Percentiles rank a stretch among this genome's conserved stretches.
Evolutionary conservation across 139 green algal species (phyloP).

Genomic region (Volvox africanus): DNA sequence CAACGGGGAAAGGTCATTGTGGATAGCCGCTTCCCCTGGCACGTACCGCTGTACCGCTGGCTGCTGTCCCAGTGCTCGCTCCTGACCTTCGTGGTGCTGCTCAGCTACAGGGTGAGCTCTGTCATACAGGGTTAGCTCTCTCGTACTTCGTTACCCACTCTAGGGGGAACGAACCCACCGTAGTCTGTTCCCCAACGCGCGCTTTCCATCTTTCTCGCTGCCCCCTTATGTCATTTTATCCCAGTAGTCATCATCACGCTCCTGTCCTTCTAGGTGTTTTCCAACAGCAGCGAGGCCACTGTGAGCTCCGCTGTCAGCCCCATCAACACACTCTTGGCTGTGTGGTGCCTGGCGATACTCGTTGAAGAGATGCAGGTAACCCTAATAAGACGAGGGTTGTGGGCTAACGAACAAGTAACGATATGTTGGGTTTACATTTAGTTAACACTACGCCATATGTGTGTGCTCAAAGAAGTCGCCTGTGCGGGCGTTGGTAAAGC

Average conservation of each 20-base stretch:
- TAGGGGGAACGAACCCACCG: background rate
- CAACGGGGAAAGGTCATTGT: constrained; percentile 22
- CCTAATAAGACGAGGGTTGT: too few species aligned
- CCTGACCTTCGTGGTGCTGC: constrained; percentile 4
- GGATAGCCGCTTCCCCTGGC: constrained; percentile 32
- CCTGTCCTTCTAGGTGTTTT: constrained; percentile 1
- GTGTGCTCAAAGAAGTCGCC: too few species aligned
- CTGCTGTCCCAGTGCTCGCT: constrained; percentile 14
- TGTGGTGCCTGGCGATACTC: constrained; percentile 19
- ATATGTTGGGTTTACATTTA: too few species aligned
- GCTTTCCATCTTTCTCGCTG: background rate
- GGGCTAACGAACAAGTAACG: too few species aligned
- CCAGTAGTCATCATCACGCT: too few species aligned
- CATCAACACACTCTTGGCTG: constrained; percentile 13
- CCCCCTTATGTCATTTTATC: background rate
- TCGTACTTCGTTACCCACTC: too few species aligned
- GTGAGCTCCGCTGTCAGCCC: background rate
- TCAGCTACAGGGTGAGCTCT: constrained; percentile 1
- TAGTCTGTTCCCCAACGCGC: background rate
- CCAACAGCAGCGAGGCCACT: background rate
- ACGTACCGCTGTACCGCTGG: constrained; percentile 22
- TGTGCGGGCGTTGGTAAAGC: too few species aligned
- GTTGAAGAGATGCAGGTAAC: constrained; percentile 10
- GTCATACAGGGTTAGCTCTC: background rate
- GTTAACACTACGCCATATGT: too few species aligned